Conservation (phyloP, 495 filamentous ascomycete species). For the Alectoria sarmentosa region DNA sequence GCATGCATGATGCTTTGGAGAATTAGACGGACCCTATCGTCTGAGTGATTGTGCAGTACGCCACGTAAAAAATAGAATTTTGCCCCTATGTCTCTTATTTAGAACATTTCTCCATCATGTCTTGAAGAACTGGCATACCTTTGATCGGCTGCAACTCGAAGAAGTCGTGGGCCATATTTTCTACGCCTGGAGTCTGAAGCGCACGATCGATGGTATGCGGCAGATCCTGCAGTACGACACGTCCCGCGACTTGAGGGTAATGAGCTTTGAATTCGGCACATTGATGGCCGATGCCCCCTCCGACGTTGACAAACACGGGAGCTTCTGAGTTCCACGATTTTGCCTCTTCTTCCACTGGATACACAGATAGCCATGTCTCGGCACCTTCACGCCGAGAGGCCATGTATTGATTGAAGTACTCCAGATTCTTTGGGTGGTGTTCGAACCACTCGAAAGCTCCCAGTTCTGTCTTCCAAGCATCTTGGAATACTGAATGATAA, state of each 20-base stretch:
- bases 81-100: too few relatives aligned
- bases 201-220: conserved; percentile 35
- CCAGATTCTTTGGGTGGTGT: conserved; percentile 35
- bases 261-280: conserved; percentile 38
- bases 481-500: conserved; percentile 28
- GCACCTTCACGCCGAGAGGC: conserved; percentile 25
- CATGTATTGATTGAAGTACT: conserved; percentile 37
- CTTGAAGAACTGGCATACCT: too few relatives aligned
- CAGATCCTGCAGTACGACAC: conserved; percentile 49
- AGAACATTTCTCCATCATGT: too few relatives aligned
- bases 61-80: conserved; percentile 42
- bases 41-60: conserved; percentile 44
- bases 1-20: conserved; percentile 33
- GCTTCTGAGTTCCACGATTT: conserved; percentile 10
- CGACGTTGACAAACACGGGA: conserved; percentile 47
- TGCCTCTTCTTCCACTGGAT: conserved; percentile 20
- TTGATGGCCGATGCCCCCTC: conserved; percentile 50
- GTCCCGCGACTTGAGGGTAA: conserved; percentile 36
- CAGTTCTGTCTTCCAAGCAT: conserved; percentile 37
- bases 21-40: conserved; percentile 37
- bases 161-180: conserved; percentile 44
- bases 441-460: conserved; percentile 36
- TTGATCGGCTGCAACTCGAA: conserved; percentile 42
- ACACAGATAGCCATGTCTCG: conserved; percentile 31
- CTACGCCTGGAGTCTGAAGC: conserved; percentile 37